Base-by-base conservation (phyloP, 495 filamentous ascomycete species). In the Hypoxylon crocopeplum region DNA sequence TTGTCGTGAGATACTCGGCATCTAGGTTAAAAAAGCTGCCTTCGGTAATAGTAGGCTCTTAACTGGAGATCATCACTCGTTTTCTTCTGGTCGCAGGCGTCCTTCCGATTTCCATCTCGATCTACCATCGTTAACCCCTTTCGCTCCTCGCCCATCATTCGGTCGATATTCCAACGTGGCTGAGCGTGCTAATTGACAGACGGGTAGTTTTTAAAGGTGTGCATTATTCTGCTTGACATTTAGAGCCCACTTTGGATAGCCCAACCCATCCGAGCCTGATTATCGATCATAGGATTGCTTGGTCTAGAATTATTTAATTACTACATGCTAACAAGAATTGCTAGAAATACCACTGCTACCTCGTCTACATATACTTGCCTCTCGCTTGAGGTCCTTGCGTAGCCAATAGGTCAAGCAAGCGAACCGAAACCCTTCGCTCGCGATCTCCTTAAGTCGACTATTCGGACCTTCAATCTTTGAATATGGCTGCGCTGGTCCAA, bases 401-500 rank as follows among this genome's bases (percentile, higher is more conserved):
- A 46, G 16, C 44, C 34, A 21, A 50, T 48, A 55, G 24, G 27
- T 48, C 37, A 22, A 41, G 24, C 41, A 53, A 48, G 60, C 55
- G 40, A 64, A 62, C 40, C 65, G 56, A 57, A 59, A 34, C 34
- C 44, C 30, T 45, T 57, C 38, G 47, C 47, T 48, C 53, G 49
- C 41, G 45, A 56, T 49, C 60, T 52, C 46, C 15, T n/a, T 41
- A 10, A 52, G 25, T 50, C 55, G 51, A 66, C 36, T 13, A 38
- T 34, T 39, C 45, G 39, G 48, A 27, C 49, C 36, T 7, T 22
- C 33, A 48, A 55, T 59, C 54, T 58, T 61, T 51, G 68, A 84
- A 59, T 69, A 96, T 96, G 91, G 91, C 91, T 78, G 90, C 91
- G 75, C 83, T 96, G 78, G 90, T 94, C 75, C 91, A 96, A 81